Conservation (phyloP, 768 basidiomycete species). For the Kwoniella dendrophila region DNA sequence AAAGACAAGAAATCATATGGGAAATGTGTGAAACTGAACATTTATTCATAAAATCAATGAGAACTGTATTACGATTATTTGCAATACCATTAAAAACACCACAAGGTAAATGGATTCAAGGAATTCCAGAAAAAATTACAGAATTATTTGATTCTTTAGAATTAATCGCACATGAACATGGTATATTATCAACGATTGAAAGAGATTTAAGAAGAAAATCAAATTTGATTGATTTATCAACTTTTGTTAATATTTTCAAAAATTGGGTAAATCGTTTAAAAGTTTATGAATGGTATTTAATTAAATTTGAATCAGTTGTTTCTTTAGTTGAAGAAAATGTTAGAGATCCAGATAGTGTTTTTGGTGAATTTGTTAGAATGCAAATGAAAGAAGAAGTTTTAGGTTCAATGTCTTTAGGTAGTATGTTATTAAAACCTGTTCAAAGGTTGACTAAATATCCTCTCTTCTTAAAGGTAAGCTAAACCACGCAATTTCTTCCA, state of each 20-base stretch:
- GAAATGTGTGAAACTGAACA: constrained; percentile 72
- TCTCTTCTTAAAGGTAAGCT: constrained; percentile 70
- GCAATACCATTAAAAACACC: constrained; percentile 74
- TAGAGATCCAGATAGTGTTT: constrained; percentile 65
- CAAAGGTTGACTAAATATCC: constrained; percentile 72
- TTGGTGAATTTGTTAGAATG: constrained; percentile 80
- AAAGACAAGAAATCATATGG: constrained; percentile 69
- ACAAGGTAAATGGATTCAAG: constrained; percentile 75
- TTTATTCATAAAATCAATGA: constrained; percentile 68
- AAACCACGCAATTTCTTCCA: background rate
- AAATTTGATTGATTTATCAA: constrained; percentile 58
- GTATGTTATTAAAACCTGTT: constrained; percentile 74
- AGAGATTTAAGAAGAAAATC: constrained; percentile 57
- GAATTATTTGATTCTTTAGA: constrained; percentile 85
- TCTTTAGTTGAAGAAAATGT: constrained; percentile 62
- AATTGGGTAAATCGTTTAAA: constrained; percentile 70
- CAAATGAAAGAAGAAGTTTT: constrained; percentile 61
- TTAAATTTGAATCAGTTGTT: constrained; percentile 67
- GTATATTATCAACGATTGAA: constrained; percentile 64
- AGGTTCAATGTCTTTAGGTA: constrained; percentile 67
- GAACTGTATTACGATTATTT: constrained; percentile 70
- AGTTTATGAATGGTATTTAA: constrained; percentile 83
- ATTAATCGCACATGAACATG: constrained; percentile 78
- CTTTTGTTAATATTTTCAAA: constrained; percentile 66
- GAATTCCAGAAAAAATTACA: constrained; percentile 70